Evolutionary conservation across 1,139 yeast species (phyloP).

Genomic region (Saccharomycopsis hybrid): DNA sequence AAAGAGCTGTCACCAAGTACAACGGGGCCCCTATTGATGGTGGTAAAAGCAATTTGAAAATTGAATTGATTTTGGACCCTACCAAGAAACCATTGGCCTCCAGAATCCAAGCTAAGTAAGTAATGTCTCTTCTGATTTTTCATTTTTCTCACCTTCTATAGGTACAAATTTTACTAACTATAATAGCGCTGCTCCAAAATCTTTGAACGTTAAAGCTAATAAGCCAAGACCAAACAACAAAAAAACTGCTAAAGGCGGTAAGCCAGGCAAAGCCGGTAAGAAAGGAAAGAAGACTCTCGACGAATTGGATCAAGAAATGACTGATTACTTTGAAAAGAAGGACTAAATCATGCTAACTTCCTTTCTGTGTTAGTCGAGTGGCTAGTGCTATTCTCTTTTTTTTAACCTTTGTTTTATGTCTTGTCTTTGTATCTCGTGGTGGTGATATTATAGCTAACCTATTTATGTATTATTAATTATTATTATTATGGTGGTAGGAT

Average conservation of each 20-base stretch:
- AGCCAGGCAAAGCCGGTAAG: conserved; percentile 30
- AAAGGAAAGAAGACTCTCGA: conserved; percentile 59
- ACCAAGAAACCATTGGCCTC: conserved; percentile 67
- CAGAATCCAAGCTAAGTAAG: conserved; percentile 55
- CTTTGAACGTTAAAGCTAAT: conserved; percentile 22
- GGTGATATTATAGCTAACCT: too few relatives aligned
- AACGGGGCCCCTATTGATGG: conserved; percentile 93
- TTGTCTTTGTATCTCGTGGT: too few relatives aligned
- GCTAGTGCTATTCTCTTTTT: too few relatives aligned
- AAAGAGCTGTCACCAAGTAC: conserved; percentile 72
- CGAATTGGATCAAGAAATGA: conserved; percentile 91
- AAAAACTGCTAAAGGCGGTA: conserved; percentile 27
- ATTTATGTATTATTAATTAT: too few relatives aligned
- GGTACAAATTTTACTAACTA: background rate
- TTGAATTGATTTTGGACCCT: conserved; percentile 86
- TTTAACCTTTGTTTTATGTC: too few relatives aligned
- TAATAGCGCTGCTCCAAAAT: conserved; percentile 26
- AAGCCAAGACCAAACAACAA: conserved; percentile 24
- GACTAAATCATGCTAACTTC: conserved; percentile 22
- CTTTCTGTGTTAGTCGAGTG: too few relatives aligned
- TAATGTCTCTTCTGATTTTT: conserved; percentile 25
- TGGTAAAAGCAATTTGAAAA: conserved; percentile 70
- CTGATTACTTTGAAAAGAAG: conserved; percentile 60
- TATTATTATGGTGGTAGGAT: too few relatives aligned
- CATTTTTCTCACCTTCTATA: background rate